Conservation (phyloP, 768 basidiomycete genomes). For the Leccinum truebloodii region DNA sequence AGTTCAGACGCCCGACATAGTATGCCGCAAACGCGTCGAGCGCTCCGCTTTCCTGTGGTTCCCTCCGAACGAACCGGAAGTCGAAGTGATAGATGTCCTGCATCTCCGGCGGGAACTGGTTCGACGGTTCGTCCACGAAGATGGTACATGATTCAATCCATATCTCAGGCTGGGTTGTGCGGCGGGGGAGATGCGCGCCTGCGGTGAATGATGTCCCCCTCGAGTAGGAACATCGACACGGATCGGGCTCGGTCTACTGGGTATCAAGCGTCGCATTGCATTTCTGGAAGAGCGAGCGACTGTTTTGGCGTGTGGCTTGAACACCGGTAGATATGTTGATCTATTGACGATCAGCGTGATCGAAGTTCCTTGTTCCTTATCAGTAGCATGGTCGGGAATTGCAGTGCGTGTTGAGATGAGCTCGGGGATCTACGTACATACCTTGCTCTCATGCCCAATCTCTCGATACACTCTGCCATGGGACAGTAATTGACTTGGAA, state of each 20-base stretch:
- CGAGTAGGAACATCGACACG: conserved; percentile 32
- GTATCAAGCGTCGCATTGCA: conserved; percentile 26
- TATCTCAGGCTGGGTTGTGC: conserved; percentile 11
- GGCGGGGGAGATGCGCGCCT: conserved; percentile 31
- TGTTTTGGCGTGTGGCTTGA: conserved; percentile 13
- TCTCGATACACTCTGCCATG: too few species aligned
- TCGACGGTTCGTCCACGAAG: conserved; percentile 38
- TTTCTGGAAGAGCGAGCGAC: conserved; percentile 21
- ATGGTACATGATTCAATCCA: conserved; percentile 31
- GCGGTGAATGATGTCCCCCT: conserved; percentile 30
- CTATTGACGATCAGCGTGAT: neutral
- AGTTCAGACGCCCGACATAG: conserved; percentile 31
- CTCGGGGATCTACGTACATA: neutral
- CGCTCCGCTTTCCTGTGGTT: conserved; percentile 30
- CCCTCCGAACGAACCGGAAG: neutral
- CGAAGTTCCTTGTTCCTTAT: conserved; percentile 1
- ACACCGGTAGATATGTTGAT: conserved; percentile 8
- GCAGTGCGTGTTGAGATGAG: neutral
- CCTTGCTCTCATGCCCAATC: conserved; percentile 10
- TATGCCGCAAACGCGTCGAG: conserved; percentile 35
- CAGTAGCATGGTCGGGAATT: conserved; percentile 11
- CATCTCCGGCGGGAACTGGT: conserved; percentile 22
- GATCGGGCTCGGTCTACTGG: conserved; percentile 22
- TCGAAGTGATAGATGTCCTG: conserved; percentile 1
- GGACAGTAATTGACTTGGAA: too few species aligned